A percentile compares a stretch with the other conserved stretches of the same genome.
These are phyloP conservation scores for Zygosaccharomyces sapae DNA, from an alignment of 1,139 yeast genomes.

Conservation along the genomic window DNA sequence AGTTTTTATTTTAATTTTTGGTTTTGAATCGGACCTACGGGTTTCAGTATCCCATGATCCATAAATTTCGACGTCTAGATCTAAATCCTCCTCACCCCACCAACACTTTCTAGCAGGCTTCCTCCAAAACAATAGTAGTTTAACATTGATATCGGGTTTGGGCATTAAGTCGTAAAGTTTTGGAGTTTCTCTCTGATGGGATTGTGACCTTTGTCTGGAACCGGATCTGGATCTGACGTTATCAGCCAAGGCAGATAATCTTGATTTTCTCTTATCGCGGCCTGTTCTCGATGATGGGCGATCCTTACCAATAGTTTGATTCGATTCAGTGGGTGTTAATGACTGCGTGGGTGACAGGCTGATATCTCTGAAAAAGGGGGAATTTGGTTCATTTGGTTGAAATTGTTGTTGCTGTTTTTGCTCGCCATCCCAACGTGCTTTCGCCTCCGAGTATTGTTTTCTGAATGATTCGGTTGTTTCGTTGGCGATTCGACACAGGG, in stretches of 20 bases:
- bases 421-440: slow-evolving; percentile 26
- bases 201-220: slow-evolving; percentile 47
- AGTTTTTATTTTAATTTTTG: slow-evolving; percentile 21
- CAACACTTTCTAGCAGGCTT: slow-evolving; percentile 99
- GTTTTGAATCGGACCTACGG: slow-evolving; percentile 5
- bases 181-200: slow-evolving; percentile 40
- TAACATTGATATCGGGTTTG: slow-evolving; percentile 44
- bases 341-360: slow-evolving; percentile 39
- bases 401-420: slow-evolving; percentile 11
- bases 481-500: slow-evolving; percentile 63
- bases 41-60: slow-evolving; percentile 25
- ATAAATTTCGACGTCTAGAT: slow-evolving; percentile 45
- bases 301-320: not conserved
- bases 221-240: slow-evolving; percentile 43
- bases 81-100: slow-evolving; percentile 80
- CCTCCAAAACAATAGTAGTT: slow-evolving; percentile 88
- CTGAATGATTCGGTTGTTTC: slow-evolving; percentile 36
- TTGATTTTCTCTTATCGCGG: slow-evolving; percentile 41
- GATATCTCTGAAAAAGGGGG: slow-evolving; percentile 30
- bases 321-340: slow-evolving; percentile 9
- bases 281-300: slow-evolving; percentile 4
- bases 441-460: slow-evolving; percentile 24
- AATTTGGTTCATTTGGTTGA: no score
- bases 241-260: slow-evolving; percentile 46
- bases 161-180: slow-evolving; percentile 35